phyloP scores from a whole-genome alignment of 2,329 filamentous ascomycete genomes.

The Trichoderma polysporum region DNA sequence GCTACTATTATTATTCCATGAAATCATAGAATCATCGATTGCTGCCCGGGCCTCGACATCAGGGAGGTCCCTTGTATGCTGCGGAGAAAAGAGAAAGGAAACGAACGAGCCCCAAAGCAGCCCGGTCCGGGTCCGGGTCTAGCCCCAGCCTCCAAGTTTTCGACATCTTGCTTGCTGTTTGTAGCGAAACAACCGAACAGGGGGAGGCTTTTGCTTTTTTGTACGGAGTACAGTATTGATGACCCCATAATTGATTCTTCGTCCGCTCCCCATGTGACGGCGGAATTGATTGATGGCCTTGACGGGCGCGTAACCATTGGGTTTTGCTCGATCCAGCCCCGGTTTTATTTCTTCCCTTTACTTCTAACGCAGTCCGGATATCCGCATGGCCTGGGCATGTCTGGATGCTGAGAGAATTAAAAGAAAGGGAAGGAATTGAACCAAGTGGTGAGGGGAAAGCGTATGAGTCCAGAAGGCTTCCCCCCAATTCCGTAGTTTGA shows the following conservation, averaged over 20 bases:
- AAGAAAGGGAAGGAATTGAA: neutral
- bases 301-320: neutral
- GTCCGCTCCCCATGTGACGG: constrained; percentile 7
- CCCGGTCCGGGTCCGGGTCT: neutral
- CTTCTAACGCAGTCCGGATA: neutral
- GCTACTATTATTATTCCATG: neutral
- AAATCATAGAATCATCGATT: neutral
- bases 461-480: neutral
- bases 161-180: neutral
- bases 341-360: neutral
- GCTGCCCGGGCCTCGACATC: neutral
- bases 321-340: neutral
- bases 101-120: neutral
- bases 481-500: neutral
- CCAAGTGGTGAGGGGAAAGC: neutral
- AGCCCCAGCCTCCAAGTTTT: neutral
- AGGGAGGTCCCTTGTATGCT: neutral
- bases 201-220: neutral
- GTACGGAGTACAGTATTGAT: neutral
- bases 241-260: neutral
- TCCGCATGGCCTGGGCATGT: neutral
- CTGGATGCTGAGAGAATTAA: neutral
- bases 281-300: neutral
- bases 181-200: neutral
- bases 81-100: neutral